Evolutionary conservation across 2,329 filamentous ascomycete species (phyloP), one percentile per base, ranked within the genome.

Genomic region (Talaromyces sp.): DNA sequence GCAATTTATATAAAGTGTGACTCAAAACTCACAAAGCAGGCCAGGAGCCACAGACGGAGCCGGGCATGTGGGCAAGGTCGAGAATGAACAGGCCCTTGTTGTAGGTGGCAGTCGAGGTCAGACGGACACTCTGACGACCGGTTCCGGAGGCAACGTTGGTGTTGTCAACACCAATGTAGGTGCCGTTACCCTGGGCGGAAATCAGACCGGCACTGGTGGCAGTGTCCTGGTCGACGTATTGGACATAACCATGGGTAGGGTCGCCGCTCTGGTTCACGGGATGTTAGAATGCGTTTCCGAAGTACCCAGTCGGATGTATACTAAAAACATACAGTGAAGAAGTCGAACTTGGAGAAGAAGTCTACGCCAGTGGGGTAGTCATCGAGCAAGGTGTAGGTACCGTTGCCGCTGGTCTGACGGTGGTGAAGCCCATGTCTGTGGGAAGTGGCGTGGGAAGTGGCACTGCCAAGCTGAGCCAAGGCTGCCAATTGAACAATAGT

Each of bases 241-340:
- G 76, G 67, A 95, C 91, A 68, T 87, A 91, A 33, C 91, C 91
- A 64, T 87, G 68, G 2, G 91, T 95, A 0, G 91, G 91, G 69
- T 95, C 91, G 3, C 67, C 22, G 17, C 62, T 73, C 77, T 80
- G 58, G 52, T 33, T 36, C 4, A 36, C 13, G 11, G 25, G 55
- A n/a, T 32, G 27, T 36, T 42, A 39, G n/a, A 57, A 42, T 53
- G 27, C 4, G 11, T 17, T 52, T 22, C 27, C 22, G 8, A 47
- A 22, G 36, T 61, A 54, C 42, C 15, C 17, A 60, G 33, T 13
- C 19, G 25, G 10, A 17, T 30, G 39, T 17, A 33, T 32, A 49
- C 25, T 15, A 8, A 27, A 25, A 19, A 69, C 75, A 56, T 70
- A 78, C 76, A 8, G 79, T 81, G 65, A 75, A 84, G 72, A 85